phyloP scores from a whole-genome alignment of 129 eudicot species.

The Apium graveolens region DNA sequence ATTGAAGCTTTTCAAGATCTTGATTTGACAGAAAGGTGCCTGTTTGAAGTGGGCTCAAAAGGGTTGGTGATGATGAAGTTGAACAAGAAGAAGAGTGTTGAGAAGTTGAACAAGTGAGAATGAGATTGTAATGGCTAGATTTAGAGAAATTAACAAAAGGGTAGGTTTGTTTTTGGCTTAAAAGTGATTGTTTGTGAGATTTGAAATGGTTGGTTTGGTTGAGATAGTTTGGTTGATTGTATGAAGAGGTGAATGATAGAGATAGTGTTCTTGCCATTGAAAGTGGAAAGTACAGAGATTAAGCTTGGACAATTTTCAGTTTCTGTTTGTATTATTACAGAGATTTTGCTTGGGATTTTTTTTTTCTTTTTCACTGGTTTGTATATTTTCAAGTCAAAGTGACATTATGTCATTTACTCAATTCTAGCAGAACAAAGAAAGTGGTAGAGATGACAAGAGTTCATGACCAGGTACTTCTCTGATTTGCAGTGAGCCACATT shows the following conservation, averaged over 20 bases:
- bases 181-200: slow-evolving; percentile 12
- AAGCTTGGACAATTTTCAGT: not conserved
- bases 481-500: not conserved
- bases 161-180: slow-evolving; percentile 13
- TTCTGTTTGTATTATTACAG: not conserved
- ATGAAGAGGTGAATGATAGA: slow-evolving; percentile 31
- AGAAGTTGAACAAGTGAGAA: slow-evolving; percentile 31
- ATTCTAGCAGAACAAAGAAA: not conserved
- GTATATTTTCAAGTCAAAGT: not conserved
- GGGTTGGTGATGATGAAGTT: slow-evolving; percentile 25
- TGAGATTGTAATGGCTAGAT: slow-evolving; percentile 25
- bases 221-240: slow-evolving; percentile 18
- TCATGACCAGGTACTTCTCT: not conserved
- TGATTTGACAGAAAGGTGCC: slow-evolving; percentile 42
- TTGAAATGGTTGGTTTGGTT: slow-evolving; percentile 20
- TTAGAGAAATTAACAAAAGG: slow-evolving; percentile 31
- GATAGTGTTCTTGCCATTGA: slow-evolving; percentile 31
- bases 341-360: not conserved
- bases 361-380: not conserved
- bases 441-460: not conserved
- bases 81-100: slow-evolving; percentile 22
- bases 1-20: slow-evolving; percentile 63
- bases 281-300: not conserved
- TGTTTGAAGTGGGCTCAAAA: slow-evolving; percentile 41
- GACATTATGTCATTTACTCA: too few relatives aligned